Evolutionary conservation across 106 monocot genomes (phyloP).

Genomic region (Cymbidium sinense): DNA sequence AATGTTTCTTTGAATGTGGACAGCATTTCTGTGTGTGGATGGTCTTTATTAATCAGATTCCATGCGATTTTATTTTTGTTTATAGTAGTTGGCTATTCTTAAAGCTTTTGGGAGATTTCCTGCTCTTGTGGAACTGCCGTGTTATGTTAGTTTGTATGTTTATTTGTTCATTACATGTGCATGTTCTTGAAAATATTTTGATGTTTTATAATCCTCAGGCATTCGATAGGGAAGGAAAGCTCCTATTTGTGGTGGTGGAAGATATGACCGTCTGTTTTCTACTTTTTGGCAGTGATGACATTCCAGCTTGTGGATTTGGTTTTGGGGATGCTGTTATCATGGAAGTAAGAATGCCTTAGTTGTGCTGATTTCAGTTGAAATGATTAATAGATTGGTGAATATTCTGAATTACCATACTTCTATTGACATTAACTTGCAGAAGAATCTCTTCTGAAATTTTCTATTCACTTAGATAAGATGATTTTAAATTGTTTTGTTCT

Average conservation of each 20-base stretch:
- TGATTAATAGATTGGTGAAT: neutral
- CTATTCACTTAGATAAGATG: neutral
- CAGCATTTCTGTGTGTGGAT: neutral
- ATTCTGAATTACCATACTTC: neutral
- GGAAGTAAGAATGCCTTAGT: slow-evolving; percentile 53
- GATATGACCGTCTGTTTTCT: slow-evolving; percentile 82
- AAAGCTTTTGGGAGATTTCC: neutral
- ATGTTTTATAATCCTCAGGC: slow-evolving; percentile 35
- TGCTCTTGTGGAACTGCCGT: neutral
- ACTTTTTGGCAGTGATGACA: slow-evolving; percentile 84
- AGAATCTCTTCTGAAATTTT: too few species aligned
- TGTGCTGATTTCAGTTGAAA: neutral
- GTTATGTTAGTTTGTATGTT: neutral
- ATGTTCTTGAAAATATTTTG: slow-evolving; percentile 5
- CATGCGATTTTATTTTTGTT: neutral
- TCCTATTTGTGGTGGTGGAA: slow-evolving; percentile 99
- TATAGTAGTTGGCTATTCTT: neutral
- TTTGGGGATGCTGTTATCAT: slow-evolving; percentile 99
- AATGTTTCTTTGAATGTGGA: neutral
- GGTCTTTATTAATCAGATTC: neutral
- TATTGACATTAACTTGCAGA: too few species aligned
- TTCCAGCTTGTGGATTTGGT: slow-evolving; percentile 95
- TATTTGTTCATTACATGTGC: neutral
- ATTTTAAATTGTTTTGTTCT: neutral
- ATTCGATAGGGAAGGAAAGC: slow-evolving; percentile 92